A percentile compares a stretch with the other conserved stretches of the same genome.
Evolutionary conservation across 768 basidiomycete genomes (phyloP).

Genomic region (Sistotremastrum niveocremeum): DNA sequence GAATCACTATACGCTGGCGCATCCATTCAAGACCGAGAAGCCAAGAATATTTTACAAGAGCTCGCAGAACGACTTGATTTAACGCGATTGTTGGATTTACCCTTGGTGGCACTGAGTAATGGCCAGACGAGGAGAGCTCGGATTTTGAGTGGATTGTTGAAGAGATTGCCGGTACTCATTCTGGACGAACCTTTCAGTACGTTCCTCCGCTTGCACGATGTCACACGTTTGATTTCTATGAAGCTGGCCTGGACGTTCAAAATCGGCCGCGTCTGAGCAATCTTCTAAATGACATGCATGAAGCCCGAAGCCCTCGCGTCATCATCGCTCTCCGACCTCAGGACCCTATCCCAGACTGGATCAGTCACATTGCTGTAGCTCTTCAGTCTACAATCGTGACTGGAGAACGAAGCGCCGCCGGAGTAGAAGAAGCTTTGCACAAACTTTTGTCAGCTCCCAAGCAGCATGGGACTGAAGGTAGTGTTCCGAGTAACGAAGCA

Average conservation of each 20-base stretch:
- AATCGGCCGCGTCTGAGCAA: conserved; percentile 42
- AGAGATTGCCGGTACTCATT: conserved; percentile 57
- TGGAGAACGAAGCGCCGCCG: conserved; percentile 30
- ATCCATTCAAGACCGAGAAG: conserved; percentile 18
- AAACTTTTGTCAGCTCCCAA: neutral
- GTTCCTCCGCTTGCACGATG: conserved; percentile 14
- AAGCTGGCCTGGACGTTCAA: conserved; percentile 65
- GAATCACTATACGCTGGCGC: conserved; percentile 53
- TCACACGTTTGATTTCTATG: neutral
- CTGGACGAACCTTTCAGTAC: conserved; percentile 88
- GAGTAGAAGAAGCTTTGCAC: conserved; percentile 9
- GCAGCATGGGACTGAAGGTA: neutral
- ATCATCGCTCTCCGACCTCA: conserved; percentile 56
- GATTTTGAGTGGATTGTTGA: conserved; percentile 64
- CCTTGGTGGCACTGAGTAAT: conserved; percentile 74
- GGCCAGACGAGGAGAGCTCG: conserved; percentile 85
- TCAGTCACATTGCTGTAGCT: conserved; percentile 52
- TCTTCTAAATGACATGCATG: conserved; percentile 43
- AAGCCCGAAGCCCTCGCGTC: conserved; percentile 36
- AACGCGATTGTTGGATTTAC: conserved; percentile 57
- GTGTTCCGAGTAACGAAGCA: too few species aligned
- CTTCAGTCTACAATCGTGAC: conserved; percentile 37
- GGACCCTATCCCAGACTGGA: conserved; percentile 59
- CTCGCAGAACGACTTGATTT: conserved; percentile 48
- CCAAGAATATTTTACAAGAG: conserved; percentile 30